Percentiles rank a stretch among this genome's conserved stretches.
phyloP scores from a whole-genome alignment of 768 basidiomycete genomes.

The Serendipita sp. region DNA sequence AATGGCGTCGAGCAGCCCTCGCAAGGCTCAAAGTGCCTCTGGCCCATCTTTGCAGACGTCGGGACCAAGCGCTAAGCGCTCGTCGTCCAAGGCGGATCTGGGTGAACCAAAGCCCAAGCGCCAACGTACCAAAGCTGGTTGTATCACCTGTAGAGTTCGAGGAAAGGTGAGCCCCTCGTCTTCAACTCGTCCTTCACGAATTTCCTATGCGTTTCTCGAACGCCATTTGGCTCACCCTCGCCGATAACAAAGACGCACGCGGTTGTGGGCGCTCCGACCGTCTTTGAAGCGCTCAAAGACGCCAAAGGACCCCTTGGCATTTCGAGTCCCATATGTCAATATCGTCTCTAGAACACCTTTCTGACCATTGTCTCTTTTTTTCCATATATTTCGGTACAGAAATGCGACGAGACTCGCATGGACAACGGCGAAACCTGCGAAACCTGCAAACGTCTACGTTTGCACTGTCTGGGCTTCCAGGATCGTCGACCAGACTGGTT shows the following conservation, averaged over 20 bases:
- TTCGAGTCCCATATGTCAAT: constrained; percentile 6
- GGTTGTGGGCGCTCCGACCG: constrained; percentile 6
- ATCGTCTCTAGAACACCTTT: constrained; percentile 12
- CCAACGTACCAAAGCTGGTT: constrained; percentile 26
- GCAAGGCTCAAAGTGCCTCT: background rate
- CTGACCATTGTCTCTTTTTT: background rate
- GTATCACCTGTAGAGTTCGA: constrained; percentile 76
- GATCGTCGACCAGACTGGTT: constrained; percentile 76
- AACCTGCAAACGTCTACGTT: constrained; percentile 60
- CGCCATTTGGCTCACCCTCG: constrained; percentile 3
- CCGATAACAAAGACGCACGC: constrained; percentile 5
- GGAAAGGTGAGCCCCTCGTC: constrained; percentile 42
- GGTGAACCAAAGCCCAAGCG: constrained; percentile 1
- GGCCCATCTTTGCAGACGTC: background rate
- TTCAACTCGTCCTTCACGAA: constrained; percentile 5
- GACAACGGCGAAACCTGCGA: constrained; percentile 46
- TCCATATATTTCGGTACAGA: constrained; percentile 27
- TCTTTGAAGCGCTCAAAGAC: constrained; percentile 6
- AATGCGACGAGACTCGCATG: constrained; percentile 60
- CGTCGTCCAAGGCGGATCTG: constrained; percentile 3
- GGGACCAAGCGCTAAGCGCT: background rate
- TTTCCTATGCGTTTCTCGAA: constrained; percentile 11
- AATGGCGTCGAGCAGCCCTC: background rate
- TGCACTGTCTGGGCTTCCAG: constrained; percentile 78
- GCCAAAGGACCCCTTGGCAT: background rate